Conservation (phyloP, 192 early-diverging fungal genomes). For the Spizellomyces sp. region DNA sequence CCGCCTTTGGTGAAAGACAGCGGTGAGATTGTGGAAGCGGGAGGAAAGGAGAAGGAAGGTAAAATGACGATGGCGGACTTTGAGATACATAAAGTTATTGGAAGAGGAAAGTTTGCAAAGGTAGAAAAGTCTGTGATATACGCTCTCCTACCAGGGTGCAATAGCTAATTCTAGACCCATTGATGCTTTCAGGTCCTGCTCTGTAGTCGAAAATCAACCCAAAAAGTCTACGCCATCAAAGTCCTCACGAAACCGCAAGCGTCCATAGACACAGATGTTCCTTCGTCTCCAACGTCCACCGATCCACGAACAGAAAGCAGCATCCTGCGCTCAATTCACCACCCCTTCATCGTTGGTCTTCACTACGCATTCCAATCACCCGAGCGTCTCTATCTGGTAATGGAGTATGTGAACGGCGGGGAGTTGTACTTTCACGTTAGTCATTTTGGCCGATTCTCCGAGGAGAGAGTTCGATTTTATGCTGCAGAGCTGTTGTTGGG, state of each 20-base stretch:
- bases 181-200: conserved; percentile 34
- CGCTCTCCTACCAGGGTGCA: no score
- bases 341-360: conserved; percentile 59
- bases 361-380: conserved; percentile 54
- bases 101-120: conserved; percentile 49
- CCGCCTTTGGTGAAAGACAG: neutral
- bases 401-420: conserved; percentile 90
- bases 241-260: conserved; percentile 38
- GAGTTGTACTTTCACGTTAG: conserved; percentile 88
- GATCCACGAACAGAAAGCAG: conserved; percentile 31
- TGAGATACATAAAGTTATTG: conserved; percentile 48
- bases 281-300: neutral
- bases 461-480: conserved; percentile 53
- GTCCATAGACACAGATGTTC: neutral
- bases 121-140: neutral
- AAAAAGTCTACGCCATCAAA: conserved; percentile 57
- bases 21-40: neutral
- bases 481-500: conserved; percentile 50
- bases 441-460: conserved; percentile 51
- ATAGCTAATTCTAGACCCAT: no score
- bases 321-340: conserved; percentile 48
- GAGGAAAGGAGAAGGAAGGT: conserved; percentile 2
- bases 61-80: conserved; percentile 44
- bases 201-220: conserved; percentile 48
- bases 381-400: conserved; percentile 47